These are phyloP conservation scores for Helminthosporium solani DNA, from an alignment of 2,329 filamentous ascomycete genomes.

Conservation along the genomic window DNA sequence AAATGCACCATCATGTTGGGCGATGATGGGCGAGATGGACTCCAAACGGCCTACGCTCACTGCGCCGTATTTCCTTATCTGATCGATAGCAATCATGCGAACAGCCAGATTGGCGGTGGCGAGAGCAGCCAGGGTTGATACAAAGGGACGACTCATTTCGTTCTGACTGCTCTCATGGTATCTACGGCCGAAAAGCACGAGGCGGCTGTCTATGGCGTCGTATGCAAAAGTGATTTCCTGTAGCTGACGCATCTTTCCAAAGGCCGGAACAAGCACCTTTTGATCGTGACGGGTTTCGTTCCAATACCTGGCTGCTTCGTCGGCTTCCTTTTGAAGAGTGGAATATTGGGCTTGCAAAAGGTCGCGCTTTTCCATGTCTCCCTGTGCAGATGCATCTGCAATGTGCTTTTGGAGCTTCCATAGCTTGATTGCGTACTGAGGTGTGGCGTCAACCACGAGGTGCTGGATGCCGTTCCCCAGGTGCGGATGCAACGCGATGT, in stretches of 20 bases:
- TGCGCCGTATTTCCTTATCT: slow-evolving; percentile 11
- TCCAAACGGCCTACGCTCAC: slow-evolving; percentile 21
- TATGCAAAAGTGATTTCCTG: slow-evolving; percentile 18
- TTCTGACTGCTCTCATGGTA: slow-evolving; percentile 22
- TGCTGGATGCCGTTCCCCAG: slow-evolving; percentile 19
- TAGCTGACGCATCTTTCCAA: slow-evolving; percentile 17
- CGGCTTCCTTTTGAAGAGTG: slow-evolving; percentile 5
- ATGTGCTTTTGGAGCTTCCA: slow-evolving; percentile 20
- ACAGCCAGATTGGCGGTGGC: slow-evolving; percentile 13
- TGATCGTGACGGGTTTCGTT: slow-evolving; percentile 29
- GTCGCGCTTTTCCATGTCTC: slow-evolving; percentile 3
- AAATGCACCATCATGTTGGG: slow-evolving; percentile 11
- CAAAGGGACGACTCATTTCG: slow-evolving; percentile 23
- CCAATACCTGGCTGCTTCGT: slow-evolving; percentile 20
- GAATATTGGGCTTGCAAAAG: not conserved
- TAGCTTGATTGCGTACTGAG: slow-evolving; percentile 20
- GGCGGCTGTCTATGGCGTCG: slow-evolving; percentile 13
- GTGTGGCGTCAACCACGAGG: slow-evolving; percentile 31
- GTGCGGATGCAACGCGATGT: slow-evolving; percentile 15
- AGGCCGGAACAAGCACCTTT: slow-evolving; percentile 19
- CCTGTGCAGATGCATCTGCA: slow-evolving; percentile 5
- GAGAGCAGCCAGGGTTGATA: slow-evolving; percentile 17
- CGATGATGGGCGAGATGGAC: slow-evolving; percentile 13
- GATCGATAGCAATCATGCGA: slow-evolving; percentile 9
- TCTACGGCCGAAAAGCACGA: slow-evolving; percentile 9